A percentile compares a stretch with the other conserved stretches of the same genome.
Evolutionary conservation across 345 rosid genomes (phyloP).

Genomic region (Melaleuca alternifolia): DNA sequence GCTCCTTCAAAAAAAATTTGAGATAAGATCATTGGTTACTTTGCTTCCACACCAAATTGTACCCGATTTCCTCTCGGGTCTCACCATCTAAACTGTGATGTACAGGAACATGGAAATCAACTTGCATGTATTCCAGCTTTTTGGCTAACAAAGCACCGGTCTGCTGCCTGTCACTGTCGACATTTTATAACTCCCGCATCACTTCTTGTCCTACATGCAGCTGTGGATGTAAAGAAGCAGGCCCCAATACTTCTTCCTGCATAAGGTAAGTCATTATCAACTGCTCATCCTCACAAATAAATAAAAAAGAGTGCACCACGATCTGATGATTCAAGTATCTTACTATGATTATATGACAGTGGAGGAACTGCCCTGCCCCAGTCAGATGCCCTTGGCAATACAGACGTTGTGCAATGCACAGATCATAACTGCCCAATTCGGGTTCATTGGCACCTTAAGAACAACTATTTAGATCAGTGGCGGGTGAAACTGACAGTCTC

Average conservation of each 20-base stretch:
- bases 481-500: constrained; percentile 43
- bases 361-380: constrained; percentile 7
- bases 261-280: constrained; percentile 18
- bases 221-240: constrained; percentile 51
- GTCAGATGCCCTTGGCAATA: not conserved
- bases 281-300: not conserved
- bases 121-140: constrained; percentile 44
- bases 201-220: constrained; percentile 43
- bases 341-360: constrained; percentile 4
- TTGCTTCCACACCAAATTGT: not conserved
- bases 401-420: constrained; percentile 37
- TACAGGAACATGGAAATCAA: constrained; percentile 60
- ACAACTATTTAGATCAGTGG: constrained; percentile 35
- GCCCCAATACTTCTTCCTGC: constrained; percentile 17
- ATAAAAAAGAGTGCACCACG: not conserved
- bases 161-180: constrained; percentile 53
- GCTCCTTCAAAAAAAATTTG: not conserved
- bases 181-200: constrained; percentile 42
- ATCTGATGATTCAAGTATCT: not conserved
- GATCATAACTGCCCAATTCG: constrained; percentile 48
- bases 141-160: constrained; percentile 30
- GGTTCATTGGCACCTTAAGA: constrained; percentile 55
- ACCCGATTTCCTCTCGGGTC: not conserved
- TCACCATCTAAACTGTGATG: not conserved
- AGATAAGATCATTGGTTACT: not conserved